phyloP scores from a whole-genome alignment of 768 basidiomycete genomes.

The Lentinula detonsa region DNA sequence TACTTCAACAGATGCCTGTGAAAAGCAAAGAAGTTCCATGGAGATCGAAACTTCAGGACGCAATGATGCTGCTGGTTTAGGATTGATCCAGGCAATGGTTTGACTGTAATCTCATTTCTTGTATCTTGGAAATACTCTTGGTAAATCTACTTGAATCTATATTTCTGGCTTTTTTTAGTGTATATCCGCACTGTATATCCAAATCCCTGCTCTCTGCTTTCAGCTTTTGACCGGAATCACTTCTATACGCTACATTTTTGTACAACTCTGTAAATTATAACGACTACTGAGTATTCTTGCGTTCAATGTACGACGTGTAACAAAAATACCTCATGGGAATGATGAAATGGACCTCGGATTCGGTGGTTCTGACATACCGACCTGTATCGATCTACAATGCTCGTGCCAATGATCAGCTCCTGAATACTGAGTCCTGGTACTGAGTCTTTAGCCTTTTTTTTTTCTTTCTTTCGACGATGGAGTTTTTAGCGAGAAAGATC shows the following conservation, averaged over 20 bases:
- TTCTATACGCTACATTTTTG: neutral
- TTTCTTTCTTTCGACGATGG: neutral
- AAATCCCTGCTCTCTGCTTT: neutral
- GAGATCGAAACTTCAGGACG: slow-evolving; percentile 47
- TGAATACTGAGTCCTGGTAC: too few species aligned
- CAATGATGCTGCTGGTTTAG: slow-evolving; percentile 55
- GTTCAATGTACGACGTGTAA: too few species aligned
- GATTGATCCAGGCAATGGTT: neutral
- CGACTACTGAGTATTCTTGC: too few species aligned
- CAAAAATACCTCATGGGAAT: too few species aligned
- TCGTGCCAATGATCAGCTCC: neutral
- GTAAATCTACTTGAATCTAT: neutral
- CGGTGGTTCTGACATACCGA: neutral
- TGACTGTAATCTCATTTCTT: neutral
- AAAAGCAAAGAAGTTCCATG: slow-evolving; percentile 41
- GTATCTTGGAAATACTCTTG: neutral
- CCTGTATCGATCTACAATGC: neutral
- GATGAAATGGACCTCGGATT: neutral
- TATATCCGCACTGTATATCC: neutral
- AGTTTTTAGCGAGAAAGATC: neutral
- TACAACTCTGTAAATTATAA: neutral
- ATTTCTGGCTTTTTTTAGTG: neutral
- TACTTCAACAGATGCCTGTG: slow-evolving; percentile 33
- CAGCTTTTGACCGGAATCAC: neutral
- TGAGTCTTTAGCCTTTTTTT: neutral